Percentiles rank a stretch among this genome's conserved stretches.
Conservation (phyloP, 2,329 filamentous ascomycete genomes). For the Incumbomyces lentus region DNA sequence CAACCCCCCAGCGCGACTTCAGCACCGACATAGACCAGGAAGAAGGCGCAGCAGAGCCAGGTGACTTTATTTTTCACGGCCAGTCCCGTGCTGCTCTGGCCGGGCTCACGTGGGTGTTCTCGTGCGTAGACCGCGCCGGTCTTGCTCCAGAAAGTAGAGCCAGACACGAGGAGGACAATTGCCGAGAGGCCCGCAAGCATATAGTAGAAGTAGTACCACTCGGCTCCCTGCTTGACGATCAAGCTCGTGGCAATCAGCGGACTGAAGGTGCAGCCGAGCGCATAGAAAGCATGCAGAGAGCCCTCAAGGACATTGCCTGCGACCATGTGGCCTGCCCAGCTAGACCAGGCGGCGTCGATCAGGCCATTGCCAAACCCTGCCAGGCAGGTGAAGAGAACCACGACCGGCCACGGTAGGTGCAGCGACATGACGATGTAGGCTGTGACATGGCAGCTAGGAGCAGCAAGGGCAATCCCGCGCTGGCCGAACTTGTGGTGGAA, state of each 20-base stretch:
- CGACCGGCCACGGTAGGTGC: conserved; percentile 33
- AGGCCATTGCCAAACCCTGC: conserved; percentile 34
- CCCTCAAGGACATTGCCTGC: conserved; percentile 64
- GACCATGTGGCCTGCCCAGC: conserved; percentile 60
- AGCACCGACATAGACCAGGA: conserved; percentile 66
- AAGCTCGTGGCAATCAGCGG: conserved; percentile 62
- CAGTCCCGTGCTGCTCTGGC: conserved; percentile 29
- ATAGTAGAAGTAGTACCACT: conserved; percentile 65
- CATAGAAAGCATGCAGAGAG: conserved; percentile 62
- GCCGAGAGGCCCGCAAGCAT: conserved; percentile 52
- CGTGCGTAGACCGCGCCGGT: conserved; percentile 49
- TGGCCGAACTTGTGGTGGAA: conserved; percentile 47
- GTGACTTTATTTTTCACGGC: conserved; percentile 38
- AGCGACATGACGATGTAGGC: conserved; percentile 29
- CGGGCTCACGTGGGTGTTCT: conserved; percentile 28
- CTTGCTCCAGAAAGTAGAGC: conserved; percentile 53
- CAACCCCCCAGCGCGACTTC: conserved; percentile 64
- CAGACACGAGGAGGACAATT: conserved; percentile 45
- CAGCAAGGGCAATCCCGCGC: conserved; percentile 60
- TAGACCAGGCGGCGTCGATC: conserved; percentile 47
- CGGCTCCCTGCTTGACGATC: conserved; percentile 49
- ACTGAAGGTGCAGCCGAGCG: conserved; percentile 57
- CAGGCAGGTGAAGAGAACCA: conserved; percentile 32
- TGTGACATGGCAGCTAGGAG: conserved; percentile 27
- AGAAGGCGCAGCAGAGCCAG: conserved; percentile 61